Percentiles rank a stretch among this genome's conserved stretches.
phyloP scores from a whole-genome alignment of 805 yeast species.

The Zygotorulaspora florentina region DNA sequence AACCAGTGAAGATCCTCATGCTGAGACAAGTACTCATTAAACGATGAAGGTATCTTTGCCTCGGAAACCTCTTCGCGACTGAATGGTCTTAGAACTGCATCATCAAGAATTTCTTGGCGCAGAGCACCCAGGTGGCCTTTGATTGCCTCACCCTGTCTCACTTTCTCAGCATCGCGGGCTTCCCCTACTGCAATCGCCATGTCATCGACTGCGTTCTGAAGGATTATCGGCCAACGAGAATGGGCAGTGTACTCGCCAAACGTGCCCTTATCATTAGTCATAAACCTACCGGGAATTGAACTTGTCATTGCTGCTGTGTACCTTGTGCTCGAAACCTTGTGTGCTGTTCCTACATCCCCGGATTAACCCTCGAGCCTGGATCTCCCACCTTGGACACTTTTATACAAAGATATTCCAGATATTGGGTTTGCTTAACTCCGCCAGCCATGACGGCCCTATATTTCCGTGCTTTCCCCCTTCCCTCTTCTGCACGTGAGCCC shows the following conservation, averaged over 20 bases:
- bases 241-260: slow-evolving; percentile 80
- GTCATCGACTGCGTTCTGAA: slow-evolving; percentile 66
- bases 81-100: slow-evolving; percentile 43
- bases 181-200: slow-evolving; percentile 37
- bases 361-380: too few relatives aligned
- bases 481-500: too few relatives aligned
- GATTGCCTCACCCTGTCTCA: slow-evolving; percentile 47
- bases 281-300: slow-evolving; percentile 41
- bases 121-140: slow-evolving; percentile 40
- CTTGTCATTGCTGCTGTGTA: slow-evolving; percentile 2
- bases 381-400: too few relatives aligned
- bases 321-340: too few relatives aligned
- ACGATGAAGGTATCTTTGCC: slow-evolving; percentile 48
- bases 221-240: slow-evolving; percentile 82
- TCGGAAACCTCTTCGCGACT: slow-evolving; percentile 35
- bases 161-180: slow-evolving; percentile 26
- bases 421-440: too few relatives aligned
- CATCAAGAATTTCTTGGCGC: slow-evolving; percentile 42
- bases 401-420: too few relatives aligned
- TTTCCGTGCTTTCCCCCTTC: too few relatives aligned
- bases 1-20: slow-evolving; percentile 54
- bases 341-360: too few relatives aligned
- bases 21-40: slow-evolving; percentile 48
- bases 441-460: too few relatives aligned
- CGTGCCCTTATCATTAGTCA: slow-evolving; percentile 65